Base-by-base conservation (phyloP, 1,139 yeast species). In the Hemisphaericaspora subhashii region DNA sequence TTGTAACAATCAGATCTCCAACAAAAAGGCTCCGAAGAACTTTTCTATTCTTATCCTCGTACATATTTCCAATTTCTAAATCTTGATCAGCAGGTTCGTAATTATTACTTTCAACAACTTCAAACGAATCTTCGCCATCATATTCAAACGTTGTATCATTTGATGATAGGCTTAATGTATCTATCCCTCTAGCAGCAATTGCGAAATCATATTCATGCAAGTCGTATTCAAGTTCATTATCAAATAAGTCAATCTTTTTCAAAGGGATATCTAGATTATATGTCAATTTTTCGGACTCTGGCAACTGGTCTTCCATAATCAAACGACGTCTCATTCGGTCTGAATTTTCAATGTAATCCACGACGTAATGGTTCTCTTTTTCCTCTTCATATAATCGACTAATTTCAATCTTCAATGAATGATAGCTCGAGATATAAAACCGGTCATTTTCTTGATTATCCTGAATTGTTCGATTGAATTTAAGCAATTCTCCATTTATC, bases 31-130 rank as follows among this genome's bases (percentile, higher is more conserved):
- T 77, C 42, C 90, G 68, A 21, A 86, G 62, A 0, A 87, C 84
- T 52, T 83, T 83, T 39, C 95, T 64, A 55, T 86, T 86, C 49
- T 79, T 80, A 53, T 86, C 94, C 44, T 82, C 87, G 41, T 71
- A 72, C 3, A 63, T 62, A 9, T 29, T 61, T 11, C 3, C 34
- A 6, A 22, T 38, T 6, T 46, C 52, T 4, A 39, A 66, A 16
- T 66, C 58, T 31, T 73, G 83, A 10, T 71, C 73, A 10, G 75
- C 56, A 9, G 42, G 30, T 32, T 52, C 53, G 38, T 38, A 33
- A 31, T 21, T 37, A 16, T 26, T 18, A 21, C 30, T 28, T 4
- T 33, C 38, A 13, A 38, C 29, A 15, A 75, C 43, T 40, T 77
- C 82, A 49, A 69, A 72, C 1, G 62, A 60, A 57, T 74, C 63